These are phyloP conservation scores for Globisporangium middletonii DNA, from an alignment of 352 stramenopile genomes.

Conservation along the genomic window DNA sequence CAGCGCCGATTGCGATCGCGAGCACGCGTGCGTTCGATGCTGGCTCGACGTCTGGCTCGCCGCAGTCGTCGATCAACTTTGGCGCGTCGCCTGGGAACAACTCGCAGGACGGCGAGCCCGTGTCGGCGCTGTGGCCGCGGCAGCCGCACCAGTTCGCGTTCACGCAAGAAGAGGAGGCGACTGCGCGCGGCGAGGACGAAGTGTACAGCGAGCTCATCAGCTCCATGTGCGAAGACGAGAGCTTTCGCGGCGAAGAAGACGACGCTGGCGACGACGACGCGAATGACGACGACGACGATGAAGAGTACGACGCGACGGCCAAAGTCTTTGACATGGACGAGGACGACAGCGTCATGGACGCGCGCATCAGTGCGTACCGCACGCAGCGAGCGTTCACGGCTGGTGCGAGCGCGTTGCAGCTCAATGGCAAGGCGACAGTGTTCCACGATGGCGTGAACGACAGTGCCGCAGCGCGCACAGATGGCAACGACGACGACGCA, in stretches of 20 bases:
- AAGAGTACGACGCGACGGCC: constrained; percentile 22
- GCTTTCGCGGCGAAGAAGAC: constrained; percentile 38
- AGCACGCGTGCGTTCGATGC: constrained; percentile 14
- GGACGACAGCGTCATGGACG: constrained; percentile 23
- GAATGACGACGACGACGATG: constrained; percentile 12
- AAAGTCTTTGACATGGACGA: constrained; percentile 66
- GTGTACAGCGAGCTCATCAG: constrained; percentile 77
- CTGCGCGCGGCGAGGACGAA: constrained; percentile 52
- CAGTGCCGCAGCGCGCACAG: not conserved
- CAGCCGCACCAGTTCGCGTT: constrained; percentile 83
- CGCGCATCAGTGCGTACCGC: constrained; percentile 10
- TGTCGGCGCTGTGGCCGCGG: constrained; percentile 69
- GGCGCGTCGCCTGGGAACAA: constrained; percentile 51
- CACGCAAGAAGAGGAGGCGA: constrained; percentile 75
- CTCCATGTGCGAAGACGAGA: constrained; percentile 59
- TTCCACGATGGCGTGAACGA: not conserved
- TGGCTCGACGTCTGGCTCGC: constrained; percentile 42
- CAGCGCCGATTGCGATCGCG: constrained; percentile 43
- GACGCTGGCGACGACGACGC: constrained; percentile 14
- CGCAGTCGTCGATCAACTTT: constrained; percentile 59
- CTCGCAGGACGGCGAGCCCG: constrained; percentile 68
- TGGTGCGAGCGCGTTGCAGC: constrained; percentile 1
- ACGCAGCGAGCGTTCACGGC: constrained; percentile 3
- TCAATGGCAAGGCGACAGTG: constrained; percentile 3
- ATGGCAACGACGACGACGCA: constrained; percentile 17